These are phyloP conservation scores for Chernovozyma sophiae-reginae DNA, from an alignment of 1,139 yeast species.

Conservation along the genomic window DNA sequence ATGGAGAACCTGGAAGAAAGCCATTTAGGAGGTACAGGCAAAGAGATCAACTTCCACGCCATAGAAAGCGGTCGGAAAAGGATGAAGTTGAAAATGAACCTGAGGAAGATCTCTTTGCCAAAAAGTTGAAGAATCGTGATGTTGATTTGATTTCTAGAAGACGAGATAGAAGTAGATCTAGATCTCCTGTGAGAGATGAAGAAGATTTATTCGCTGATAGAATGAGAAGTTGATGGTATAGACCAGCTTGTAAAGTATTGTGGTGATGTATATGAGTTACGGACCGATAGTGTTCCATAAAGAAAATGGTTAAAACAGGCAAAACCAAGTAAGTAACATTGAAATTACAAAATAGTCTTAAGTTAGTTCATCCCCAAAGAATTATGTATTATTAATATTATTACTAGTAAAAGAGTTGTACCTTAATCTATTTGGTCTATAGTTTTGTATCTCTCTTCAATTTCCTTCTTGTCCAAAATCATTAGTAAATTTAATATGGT, in stretches of 20 bases:
- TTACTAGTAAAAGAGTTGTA: too few relatives aligned
- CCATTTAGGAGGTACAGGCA: conserved; percentile 16
- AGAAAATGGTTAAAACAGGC: too few relatives aligned
- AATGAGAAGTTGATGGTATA: conserved; percentile 12
- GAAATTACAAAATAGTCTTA: too few relatives aligned
- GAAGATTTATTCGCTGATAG: conserved; percentile 40
- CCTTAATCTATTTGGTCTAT: too few relatives aligned
- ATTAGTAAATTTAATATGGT: conserved; percentile 82
- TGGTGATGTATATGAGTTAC: too few relatives aligned
- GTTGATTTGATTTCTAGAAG: conserved; percentile 3
- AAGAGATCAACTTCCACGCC: conserved; percentile 6
- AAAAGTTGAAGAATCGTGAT: conserved; percentile 11
- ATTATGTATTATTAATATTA: too few relatives aligned
- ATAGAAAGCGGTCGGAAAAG: background rate
- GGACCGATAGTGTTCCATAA: too few relatives aligned
- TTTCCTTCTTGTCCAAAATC: conserved; percentile 98
- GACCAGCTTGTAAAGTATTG: too few relatives aligned
- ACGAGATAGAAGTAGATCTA: conserved; percentile 4
- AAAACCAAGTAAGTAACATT: too few relatives aligned
- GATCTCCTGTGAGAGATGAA: conserved; percentile 17
- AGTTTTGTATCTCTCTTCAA: too few relatives aligned
- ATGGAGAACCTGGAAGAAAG: conserved; percentile 68
- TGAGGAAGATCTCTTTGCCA: conserved; percentile 34
- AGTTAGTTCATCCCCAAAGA: too few relatives aligned
- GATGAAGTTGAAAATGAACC: conserved; percentile 12